Evolutionary conservation across 495 filamentous ascomycete species (phyloP).

Genomic region (Aspergillus funiculosus): DNA sequence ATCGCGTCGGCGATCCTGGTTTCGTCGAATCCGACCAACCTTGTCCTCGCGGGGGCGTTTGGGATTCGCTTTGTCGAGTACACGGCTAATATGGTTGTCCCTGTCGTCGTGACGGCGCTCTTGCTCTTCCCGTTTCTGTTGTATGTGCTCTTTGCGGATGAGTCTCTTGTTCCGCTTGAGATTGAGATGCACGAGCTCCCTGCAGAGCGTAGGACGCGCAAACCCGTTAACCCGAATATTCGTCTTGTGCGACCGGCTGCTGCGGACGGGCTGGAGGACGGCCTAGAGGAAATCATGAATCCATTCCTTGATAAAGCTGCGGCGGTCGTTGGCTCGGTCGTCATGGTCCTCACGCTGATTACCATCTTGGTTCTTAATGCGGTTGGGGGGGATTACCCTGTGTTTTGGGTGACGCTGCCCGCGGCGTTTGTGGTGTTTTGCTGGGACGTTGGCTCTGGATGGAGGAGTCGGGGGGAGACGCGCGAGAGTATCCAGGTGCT

Average conservation of each 20-base stretch:
- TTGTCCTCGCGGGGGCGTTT: conserved; percentile 9
- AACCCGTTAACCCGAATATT: conserved; percentile 9
- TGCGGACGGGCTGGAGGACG: not conserved
- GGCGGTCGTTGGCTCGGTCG: not conserved
- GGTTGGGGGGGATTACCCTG: conserved; percentile 3
- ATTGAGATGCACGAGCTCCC: conserved; percentile 11
- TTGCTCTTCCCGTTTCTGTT: conserved; percentile 9
- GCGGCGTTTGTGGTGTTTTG: conserved; percentile 12
- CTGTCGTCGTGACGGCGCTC: conserved; percentile 2
- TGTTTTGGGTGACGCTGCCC: conserved; percentile 12
- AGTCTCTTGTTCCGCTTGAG: not conserved
- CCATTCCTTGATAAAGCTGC: conserved; percentile 8
- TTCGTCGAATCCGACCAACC: conserved; percentile 11
- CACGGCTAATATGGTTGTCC: conserved; percentile 12
- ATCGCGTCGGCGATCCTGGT: conserved; percentile 9
- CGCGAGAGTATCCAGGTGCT: conserved; percentile 2
- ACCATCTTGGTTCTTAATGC: conserved; percentile 10
- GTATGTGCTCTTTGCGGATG: conserved; percentile 4
- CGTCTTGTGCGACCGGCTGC: not conserved
- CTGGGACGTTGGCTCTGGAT: conserved; percentile 6
- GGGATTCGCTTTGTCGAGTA: conserved; percentile 10
- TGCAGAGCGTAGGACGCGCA: not conserved
- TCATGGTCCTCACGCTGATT: conserved; percentile 9
- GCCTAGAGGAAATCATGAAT: conserved; percentile 11
- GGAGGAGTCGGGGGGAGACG: conserved; percentile 4